A percentile compares a stretch with the other conserved stretches of the same genome.
These are phyloP conservation scores for Globisporangium solare DNA, from an alignment of 352 stramenopile species.

Conservation along the genomic window DNA sequence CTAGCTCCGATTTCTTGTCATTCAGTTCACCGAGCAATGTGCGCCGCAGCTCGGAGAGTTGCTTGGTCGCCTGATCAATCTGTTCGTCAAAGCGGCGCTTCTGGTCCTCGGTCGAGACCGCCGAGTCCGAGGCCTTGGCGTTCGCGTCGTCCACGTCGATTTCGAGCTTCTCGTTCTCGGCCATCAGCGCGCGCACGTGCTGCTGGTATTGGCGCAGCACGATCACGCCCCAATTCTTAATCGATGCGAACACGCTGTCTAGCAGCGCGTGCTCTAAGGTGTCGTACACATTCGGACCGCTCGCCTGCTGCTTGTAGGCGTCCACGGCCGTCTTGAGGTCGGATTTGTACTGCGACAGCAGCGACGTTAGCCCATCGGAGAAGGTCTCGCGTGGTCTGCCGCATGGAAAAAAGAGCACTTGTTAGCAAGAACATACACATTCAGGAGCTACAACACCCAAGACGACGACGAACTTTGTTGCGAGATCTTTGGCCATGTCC, in stretches of 20 bases:
- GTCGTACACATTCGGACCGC: slow-evolving; percentile 21
- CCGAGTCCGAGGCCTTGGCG: slow-evolving; percentile 22
- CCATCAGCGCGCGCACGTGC: slow-evolving; percentile 26
- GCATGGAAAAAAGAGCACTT: not conserved
- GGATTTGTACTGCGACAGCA: slow-evolving; percentile 58
- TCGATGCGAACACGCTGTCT: slow-evolving; percentile 32
- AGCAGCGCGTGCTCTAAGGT: slow-evolving; percentile 31
- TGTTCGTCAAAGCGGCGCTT: slow-evolving; percentile 43
- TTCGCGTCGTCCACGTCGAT: slow-evolving; percentile 19
- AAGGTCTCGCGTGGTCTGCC: slow-evolving; percentile 39
- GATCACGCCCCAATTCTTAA: slow-evolving; percentile 37
- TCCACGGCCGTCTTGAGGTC: slow-evolving; percentile 37
- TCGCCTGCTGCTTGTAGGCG: slow-evolving; percentile 29
- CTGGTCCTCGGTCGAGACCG: slow-evolving; percentile 34
- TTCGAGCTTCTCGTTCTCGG: slow-evolving; percentile 27
- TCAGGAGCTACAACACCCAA: not conserved
- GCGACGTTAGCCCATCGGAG: slow-evolving; percentile 36
- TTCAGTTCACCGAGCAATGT: slow-evolving; percentile 39
- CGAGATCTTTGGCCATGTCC: slow-evolving; percentile 29
- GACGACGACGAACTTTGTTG: slow-evolving; percentile 8
- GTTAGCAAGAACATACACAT: not conserved
- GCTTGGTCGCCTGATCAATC: slow-evolving; percentile 38
- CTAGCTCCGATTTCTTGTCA: slow-evolving; percentile 39
- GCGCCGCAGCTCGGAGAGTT: slow-evolving; percentile 46
- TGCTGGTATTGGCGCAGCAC: slow-evolving; percentile 48